Evolutionary conservation across 2,329 filamentous ascomycete species (phyloP).

Genomic region (Xylariomycetidae sp.): DNA sequence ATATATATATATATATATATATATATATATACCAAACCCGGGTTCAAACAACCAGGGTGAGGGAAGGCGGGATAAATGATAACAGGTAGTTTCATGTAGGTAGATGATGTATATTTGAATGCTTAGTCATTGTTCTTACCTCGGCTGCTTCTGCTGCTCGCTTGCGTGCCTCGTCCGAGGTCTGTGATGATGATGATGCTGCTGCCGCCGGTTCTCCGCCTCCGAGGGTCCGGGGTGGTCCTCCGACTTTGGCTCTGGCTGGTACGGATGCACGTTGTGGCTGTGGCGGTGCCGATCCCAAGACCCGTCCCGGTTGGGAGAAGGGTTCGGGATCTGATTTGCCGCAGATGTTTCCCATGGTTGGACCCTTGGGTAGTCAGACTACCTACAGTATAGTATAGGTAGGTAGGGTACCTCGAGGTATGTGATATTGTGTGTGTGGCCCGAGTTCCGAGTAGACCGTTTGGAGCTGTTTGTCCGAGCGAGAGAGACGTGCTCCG

Average conservation of each 20-base stretch:
- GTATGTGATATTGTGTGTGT: no score
- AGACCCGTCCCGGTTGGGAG: slow-evolving; percentile 65
- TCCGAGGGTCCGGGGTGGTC: slow-evolving; percentile 61
- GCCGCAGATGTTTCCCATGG: slow-evolving; percentile 88
- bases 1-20: background rate
- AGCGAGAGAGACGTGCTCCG: no score
- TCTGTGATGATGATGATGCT: background rate
- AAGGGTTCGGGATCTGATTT: slow-evolving; percentile 66
- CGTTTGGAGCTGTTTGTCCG: no score
- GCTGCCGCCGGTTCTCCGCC: slow-evolving; percentile 28
- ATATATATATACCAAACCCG: background rate
- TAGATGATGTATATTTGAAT: no score
- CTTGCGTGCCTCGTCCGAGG: slow-evolving; percentile 57
- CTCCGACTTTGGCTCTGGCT: slow-evolving; percentile 47
- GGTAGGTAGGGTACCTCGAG: background rate
- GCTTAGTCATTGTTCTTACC: slow-evolving; percentile 46
- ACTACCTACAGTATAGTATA: background rate
- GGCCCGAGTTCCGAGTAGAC: no score
- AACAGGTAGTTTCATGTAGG: no score
- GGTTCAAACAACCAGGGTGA: background rate
- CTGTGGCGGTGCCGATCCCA: slow-evolving; percentile 54
- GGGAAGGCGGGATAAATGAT: slow-evolving; percentile 4
- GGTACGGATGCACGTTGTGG: slow-evolving; percentile 48
- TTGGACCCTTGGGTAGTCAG: background rate
- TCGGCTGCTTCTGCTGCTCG: slow-evolving; percentile 80